Base-by-base conservation (phyloP, 179 eudicot species). In the Corrigiola litoralis region DNA sequence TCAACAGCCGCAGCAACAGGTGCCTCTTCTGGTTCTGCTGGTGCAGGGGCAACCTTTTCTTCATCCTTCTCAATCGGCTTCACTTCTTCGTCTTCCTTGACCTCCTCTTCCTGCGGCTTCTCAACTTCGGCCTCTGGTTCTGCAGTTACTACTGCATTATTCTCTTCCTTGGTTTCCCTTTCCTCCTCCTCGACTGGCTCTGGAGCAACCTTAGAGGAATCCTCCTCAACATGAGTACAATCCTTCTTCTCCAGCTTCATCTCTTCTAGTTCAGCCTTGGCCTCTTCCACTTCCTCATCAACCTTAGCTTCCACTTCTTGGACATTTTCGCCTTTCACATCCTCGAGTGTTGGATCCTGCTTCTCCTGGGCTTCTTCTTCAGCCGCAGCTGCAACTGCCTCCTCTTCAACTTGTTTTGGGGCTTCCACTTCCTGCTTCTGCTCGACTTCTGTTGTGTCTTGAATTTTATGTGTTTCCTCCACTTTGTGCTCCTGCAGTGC, bases 401-500 rank as follows among this genome's bases (percentile, higher is more conserved):
- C 34, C 63, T 63, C 66, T 17, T 45, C 55, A 38, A 31, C 50
- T 23, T 61, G 57, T 20, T 58, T 55, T 32, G 66, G 54, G 6
- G 50, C 59, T 17, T 32, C 32, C 11, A 38, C 31, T 63, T 20
- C 16, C 5, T 17, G 10, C 4, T 51, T 16, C 9, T 51, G 32
- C 6, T 51, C 56, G 24, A 17, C 1, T 8, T 8, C 34, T 11
- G 20, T 9, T 14, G 2, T 13, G 2, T 27, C n/a, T 46, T 47
- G 40, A 16, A 53, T 38, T 57, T 72, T 67, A 47, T 16, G 41
- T 46, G 66, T 18, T 18, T 72, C 74, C 58, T 72, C 72, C 38
- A 54, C 48, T 47, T 42, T 71, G 49, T 75, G 71, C 69, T 79
- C 74, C 47, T 60, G 72, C 58, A 69, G 60, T 63, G 81, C 81